Conservation (phyloP, 495 filamentous ascomycete genomes). For the Annulohypoxylon bovei region DNA sequence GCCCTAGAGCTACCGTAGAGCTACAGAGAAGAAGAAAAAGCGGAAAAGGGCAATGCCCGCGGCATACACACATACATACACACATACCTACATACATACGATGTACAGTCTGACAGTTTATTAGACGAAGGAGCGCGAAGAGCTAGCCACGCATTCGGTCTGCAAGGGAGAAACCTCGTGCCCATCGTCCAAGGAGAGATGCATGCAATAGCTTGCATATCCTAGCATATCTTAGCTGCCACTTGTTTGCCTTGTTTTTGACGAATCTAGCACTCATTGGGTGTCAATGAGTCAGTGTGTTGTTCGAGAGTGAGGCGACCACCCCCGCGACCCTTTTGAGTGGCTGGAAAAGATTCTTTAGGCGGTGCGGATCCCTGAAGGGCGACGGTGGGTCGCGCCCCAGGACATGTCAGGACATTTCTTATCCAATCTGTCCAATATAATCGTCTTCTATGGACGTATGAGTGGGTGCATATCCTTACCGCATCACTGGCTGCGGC, state of each 20-base stretch:
- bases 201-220: slow-evolving; percentile 46
- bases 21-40: slow-evolving; percentile 9
- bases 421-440: neutral
- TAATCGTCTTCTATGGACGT: neutral
- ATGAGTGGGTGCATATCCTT: slow-evolving; percentile 8
- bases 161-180: slow-evolving; percentile 51
- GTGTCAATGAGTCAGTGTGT: slow-evolving; percentile 46
- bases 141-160: slow-evolving; percentile 40
- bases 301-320: slow-evolving; percentile 47
- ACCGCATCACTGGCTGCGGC: slow-evolving; percentile 17
- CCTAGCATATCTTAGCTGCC: slow-evolving; percentile 41
- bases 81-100: neutral
- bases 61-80: neutral
- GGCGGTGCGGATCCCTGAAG: slow-evolving; percentile 37
- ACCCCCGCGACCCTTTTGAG: slow-evolving; percentile 39
- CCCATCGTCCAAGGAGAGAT: slow-evolving; percentile 44
- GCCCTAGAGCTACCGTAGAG: no score
- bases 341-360: slow-evolving; percentile 41
- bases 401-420: slow-evolving; percentile 20
- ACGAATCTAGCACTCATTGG: slow-evolving; percentile 43
- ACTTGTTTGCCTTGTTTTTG: slow-evolving; percentile 43
- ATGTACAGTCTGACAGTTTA: no score
- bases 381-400: slow-evolving; percentile 31
- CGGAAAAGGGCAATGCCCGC: slow-evolving; percentile 15
- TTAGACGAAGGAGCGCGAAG: slow-evolving; percentile 21